Percentiles rank a stretch among this genome's conserved stretches.
These are phyloP conservation scores for Talaromyces trachyspermus DNA, from an alignment of 495 filamentous ascomycete species.

Conservation along the genomic window DNA sequence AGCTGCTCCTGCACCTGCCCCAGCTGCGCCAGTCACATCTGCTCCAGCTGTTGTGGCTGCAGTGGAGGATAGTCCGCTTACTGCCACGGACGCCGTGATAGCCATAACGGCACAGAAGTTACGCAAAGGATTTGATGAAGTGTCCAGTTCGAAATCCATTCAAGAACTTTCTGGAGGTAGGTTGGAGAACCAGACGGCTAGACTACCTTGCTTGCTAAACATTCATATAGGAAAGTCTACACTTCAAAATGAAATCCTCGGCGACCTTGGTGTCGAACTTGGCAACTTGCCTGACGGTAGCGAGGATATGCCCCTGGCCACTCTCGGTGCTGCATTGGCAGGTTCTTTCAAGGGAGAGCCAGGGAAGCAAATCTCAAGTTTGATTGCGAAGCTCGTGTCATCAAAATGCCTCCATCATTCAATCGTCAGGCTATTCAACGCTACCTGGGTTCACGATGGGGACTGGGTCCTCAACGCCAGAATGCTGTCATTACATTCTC, in stretches of 20 bases:
- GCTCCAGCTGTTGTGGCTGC: conserved; percentile 37
- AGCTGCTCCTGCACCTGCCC: too few relatives aligned
- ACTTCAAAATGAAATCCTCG: conserved; percentile 92
- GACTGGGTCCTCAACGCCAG: conserved; percentile 76
- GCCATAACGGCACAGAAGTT: conserved; percentile 19
- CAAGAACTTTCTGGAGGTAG: conserved; percentile 19
- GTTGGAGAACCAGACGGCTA: background rate
- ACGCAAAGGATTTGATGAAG: conserved; percentile 16
- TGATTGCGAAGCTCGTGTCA: conserved; percentile 87
- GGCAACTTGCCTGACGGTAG: conserved; percentile 96
- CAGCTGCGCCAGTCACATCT: conserved; percentile 25
- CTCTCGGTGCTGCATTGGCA: conserved; percentile 91
- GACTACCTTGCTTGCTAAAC: background rate
- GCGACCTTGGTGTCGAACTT: conserved; percentile 95
- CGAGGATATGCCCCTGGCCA: conserved; percentile 91
- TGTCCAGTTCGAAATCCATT: conserved; percentile 14
- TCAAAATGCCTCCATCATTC: conserved; percentile 99
- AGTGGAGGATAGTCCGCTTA: conserved; percentile 8
- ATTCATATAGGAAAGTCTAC: conserved; percentile 76
- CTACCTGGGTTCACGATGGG: conserved; percentile 90
- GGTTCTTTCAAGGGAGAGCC: conserved; percentile 94
- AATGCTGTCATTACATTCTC: conserved; percentile 84
- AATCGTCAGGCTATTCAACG: conserved; percentile 92
- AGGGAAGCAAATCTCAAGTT: conserved; percentile 89
- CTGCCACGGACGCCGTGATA: conserved; percentile 14